Base-by-base conservation (phyloP, 306 rosid species). In the Argentina anserina region DNA sequence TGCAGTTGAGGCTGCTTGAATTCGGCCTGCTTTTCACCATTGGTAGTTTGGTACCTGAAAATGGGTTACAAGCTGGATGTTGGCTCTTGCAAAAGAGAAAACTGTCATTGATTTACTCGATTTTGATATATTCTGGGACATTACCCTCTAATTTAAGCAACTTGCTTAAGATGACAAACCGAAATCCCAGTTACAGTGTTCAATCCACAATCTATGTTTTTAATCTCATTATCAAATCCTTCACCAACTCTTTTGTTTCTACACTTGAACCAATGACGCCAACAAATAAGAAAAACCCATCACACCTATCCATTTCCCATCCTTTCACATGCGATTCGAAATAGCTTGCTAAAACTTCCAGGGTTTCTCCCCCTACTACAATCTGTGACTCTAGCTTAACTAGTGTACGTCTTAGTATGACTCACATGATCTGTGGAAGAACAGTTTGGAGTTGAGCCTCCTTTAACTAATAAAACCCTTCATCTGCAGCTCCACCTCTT, bases 371-470 rank as follows among this genome's bases (percentile, higher is more conserved):
- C 78, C 78, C 77, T 12, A 5, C 79, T 46, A 45, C 29, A 84
- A 76, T 50, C 87, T 87, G 87, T 87, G 88, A 69, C 43, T 76
- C 72, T 61, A 4, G 49, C 31, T 14, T 6, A 60, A 31, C 23
- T 33, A 68, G 23, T 41, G 9, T 43, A 60, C 11, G 56, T 29
- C 65, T 60, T 63, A 68, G 25, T 60, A 31, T 60, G n/a, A n/a
- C n/a, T 85, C 90, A 75, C 88, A 75, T 79, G 91, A 81, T 65
- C 26, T 17, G 76, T 9, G 49, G 55, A 39, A 75, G 56, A 61
- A 43, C 65, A 72, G 70, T 75, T 80, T 76, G 70, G 73, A 9
- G 52, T 68, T 37, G 3, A 33, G 40, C 3, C 67, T 33, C 26
- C 63, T 71, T 75, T 39, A 76, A 69, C 53, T 69, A 84, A 79